Evolutionary conservation across 2,329 filamentous ascomycete species (phyloP), one percentile per base, ranked within the genome.

Genomic region (Metarhizium humberi): DNA sequence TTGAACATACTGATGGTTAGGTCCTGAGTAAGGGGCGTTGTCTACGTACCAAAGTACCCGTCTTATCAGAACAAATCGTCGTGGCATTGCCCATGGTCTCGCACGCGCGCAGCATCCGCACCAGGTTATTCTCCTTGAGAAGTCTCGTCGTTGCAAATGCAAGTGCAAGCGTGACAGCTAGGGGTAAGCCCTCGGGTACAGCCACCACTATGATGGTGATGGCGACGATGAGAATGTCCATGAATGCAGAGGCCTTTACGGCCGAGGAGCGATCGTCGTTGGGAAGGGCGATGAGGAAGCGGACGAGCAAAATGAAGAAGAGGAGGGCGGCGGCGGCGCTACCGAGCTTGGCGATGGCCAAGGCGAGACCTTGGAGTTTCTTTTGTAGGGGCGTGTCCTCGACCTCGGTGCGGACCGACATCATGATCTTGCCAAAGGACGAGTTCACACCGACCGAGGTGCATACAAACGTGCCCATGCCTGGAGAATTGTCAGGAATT

Each of bases 241-340:
- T 73, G 62, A 87, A 86, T 16, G 78, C 68, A 42, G 72, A 72
- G 0, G 66, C 71, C 70, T 90, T 90, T 52, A 79, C 71, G 0
- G 81, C 74, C 1, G 82, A 72, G 0, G 73, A 70, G 0, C 60
- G 66, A 25, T 61, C 47, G 62, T 80, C 83, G 40, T 72, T 63
- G 5, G 79, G 78, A 7, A 92, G 76, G 16, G 78, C 70, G 38
- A 79, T 85, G 29, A 89, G 73, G 66, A 91, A 92, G 64, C 88
- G 85, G 73, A 92, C 88, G 63, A 92, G 82, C 13, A 92, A 75
- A 29, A 90, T 86, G 53, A 90, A 72, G 66, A 94, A 92, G 20
- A 92, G 76, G 7, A 92, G 70, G 14, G 88, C 69, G 48, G 88
- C 88, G 36, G 88, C 85, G 55, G 81, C 82, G 62, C 86, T 82